Evolutionary conservation across 495 filamentous ascomycete species (phyloP), one percentile per base, ranked within the genome.

Genomic region (Trichocladium antarcticum): DNA sequence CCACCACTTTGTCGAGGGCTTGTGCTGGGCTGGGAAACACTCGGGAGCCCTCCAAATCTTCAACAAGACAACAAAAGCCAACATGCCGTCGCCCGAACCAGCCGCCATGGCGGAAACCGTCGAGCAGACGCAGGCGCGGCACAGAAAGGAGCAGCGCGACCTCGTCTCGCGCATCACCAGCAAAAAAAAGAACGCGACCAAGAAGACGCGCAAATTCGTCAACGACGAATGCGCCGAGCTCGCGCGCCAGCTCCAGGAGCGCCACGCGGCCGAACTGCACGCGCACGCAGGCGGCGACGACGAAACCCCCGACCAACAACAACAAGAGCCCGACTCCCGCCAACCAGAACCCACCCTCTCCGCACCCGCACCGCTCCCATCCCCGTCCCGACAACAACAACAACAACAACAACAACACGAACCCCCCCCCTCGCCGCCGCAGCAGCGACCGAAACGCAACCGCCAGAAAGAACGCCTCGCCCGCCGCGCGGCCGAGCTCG

Each of bases 101-200:
- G 34, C 22, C 22, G 15, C 35, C 7, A 64, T 56, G 55, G 59
- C 68, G 64, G 66, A 74, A 53, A 62, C 71, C 17, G 50, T 90
- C 74, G 89, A 95, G 37, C 79, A 83, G 28, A 70, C 93, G 37
- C 77, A 86, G 51, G 72, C 79, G 11, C 82, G 81, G 35, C 92
- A 98, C 65, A 78, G 85, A 54, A 94, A 89, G 66, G 92, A 98
- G 66, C 80, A 82, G 60, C 81, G 80, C 47, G 90, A 98, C 35
- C 74, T 98, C 17, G 84, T 89, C 68, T 71, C 76, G 31, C 79
- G 81, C 20, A 82, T 92, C 53, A 95, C 86, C 6, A 88, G 86
- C 69, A 95, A 95, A 71, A 96, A 95, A 72, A 96, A 95, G 69
- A 77, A 81, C 45, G 89, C 92, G 21, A 92, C 84, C 32, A 98